Conservation (phyloP, 2,329 filamentous ascomycete species). For the Salinomyces thailandicus region DNA sequence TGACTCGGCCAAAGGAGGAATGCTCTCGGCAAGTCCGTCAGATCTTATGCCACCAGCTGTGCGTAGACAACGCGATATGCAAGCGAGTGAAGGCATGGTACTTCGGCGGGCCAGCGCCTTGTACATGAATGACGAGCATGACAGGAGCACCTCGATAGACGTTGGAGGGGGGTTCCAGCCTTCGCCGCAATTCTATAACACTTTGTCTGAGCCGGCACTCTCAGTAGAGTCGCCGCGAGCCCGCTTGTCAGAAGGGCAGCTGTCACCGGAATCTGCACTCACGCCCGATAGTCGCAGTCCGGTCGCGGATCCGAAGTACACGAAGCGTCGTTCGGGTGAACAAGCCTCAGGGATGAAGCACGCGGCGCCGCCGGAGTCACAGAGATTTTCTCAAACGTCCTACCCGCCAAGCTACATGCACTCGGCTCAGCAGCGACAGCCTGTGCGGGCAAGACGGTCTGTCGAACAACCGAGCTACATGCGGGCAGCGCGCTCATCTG, state of each 20-base stretch:
- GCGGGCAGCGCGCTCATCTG: too few species aligned
- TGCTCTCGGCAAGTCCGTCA: neutral
- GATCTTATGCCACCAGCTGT: constrained; percentile 13
- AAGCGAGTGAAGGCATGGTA: constrained; percentile 21
- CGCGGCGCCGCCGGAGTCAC: constrained; percentile 1
- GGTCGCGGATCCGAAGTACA: constrained; percentile 14
- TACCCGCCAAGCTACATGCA: constrained; percentile 3
- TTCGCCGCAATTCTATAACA: constrained; percentile 9
- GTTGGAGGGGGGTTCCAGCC: constrained; percentile 7
- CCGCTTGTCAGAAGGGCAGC: neutral
- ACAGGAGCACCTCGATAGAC: constrained; percentile 9
- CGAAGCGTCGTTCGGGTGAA: constrained; percentile 17
- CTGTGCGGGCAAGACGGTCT: neutral
- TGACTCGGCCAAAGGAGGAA: neutral
- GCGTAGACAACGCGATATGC: constrained; percentile 18
- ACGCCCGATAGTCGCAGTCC: constrained; percentile 8
- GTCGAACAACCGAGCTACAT: constrained; percentile 2
- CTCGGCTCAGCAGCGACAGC: constrained; percentile 2
- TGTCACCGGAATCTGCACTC: constrained; percentile 12
- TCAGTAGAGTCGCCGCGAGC: neutral
- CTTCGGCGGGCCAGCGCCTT: constrained; percentile 24
- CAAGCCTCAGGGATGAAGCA: constrained; percentile 1
- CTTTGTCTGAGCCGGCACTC: constrained; percentile 4
- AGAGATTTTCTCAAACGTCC: neutral
- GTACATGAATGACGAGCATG: constrained; percentile 15